Evolutionary conservation across 164 flowering plant species (phyloP), one percentile per base, ranked within the genome.

Genomic region (Platanus orientalis): DNA sequence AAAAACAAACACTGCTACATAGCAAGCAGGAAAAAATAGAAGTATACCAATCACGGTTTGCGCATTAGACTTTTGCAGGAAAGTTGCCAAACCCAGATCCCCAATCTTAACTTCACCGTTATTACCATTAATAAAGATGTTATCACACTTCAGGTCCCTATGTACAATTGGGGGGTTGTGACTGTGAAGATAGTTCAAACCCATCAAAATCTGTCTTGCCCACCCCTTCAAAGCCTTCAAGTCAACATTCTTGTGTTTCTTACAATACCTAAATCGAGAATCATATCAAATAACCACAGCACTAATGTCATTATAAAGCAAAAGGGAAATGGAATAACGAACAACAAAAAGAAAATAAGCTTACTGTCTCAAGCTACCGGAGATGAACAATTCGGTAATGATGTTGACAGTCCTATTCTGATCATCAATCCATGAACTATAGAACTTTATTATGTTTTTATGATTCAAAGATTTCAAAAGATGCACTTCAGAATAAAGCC

Each of bases 301-400:
- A 45, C 68, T 12, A 0, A 24, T 29, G 13, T 34, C 5, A 45
- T 14, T 3, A n/a, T 12, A 42, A 45, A 25, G 39, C 44, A 32
- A 27, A 25, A 47, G 6, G 49, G 54, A 34, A 25, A 9, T 51
- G 27, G 69, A 50, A 26, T 9, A 47, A 50, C 23, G 50, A 53
- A 29, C 23, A 34, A 34, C 10, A 53, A 60, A 30, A 28, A 7
- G 6, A 23, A 58, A 20, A 47, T 40, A n/a, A 59, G 74, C 89
- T 66, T 73, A 87, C 90, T 81, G 88, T 71, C 88, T 79, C 60
- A 87, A 73, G 73, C 81, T 84, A 13, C 93, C 93, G 14, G 93
- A 87, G 50, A 87, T 80, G 72, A 81, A 84, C 57, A 84, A 72
- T 76, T 87, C 93, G 12, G 90, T 84, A 28, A 87, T 79, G 52